Evolutionary conservation across 495 filamentous ascomycete genomes (phyloP).

Genomic region (Arthonia radiata): DNA sequence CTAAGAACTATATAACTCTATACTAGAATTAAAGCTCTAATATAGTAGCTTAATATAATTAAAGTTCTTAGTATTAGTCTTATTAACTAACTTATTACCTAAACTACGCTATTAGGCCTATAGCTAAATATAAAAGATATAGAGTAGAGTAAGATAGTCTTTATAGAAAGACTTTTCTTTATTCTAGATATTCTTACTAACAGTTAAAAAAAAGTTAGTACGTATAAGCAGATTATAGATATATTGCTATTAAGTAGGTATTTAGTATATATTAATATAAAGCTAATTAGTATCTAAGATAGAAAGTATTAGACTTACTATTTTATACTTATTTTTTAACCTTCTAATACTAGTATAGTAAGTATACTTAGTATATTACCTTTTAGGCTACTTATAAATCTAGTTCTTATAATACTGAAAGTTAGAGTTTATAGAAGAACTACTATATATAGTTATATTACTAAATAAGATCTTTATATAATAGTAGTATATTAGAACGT

Average conservation of each 20-base stretch:
- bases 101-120: no score
- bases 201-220: not conserved
- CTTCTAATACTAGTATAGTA: not conserved
- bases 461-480: not conserved
- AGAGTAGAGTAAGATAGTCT: no score
- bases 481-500: no score
- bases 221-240: not conserved
- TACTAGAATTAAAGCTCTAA: no score
- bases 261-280: not conserved
- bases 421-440: no score
- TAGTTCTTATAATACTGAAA: not conserved
- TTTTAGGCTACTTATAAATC: not conserved
- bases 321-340: not conserved
- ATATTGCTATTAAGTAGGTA: not conserved
- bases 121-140: not conserved
- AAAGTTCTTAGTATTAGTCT: no score
- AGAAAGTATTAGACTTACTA: not conserved
- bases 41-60: no score
- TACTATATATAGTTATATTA: not conserved
- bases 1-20: not conserved
- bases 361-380: not conserved
- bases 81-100: no score
- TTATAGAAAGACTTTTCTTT: no score
- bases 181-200: not conserved
- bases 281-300: not conserved